These are phyloP conservation scores for Claviceps capensis DNA, from an alignment of 2,329 filamentous ascomycete species.

Conservation along the genomic window DNA sequence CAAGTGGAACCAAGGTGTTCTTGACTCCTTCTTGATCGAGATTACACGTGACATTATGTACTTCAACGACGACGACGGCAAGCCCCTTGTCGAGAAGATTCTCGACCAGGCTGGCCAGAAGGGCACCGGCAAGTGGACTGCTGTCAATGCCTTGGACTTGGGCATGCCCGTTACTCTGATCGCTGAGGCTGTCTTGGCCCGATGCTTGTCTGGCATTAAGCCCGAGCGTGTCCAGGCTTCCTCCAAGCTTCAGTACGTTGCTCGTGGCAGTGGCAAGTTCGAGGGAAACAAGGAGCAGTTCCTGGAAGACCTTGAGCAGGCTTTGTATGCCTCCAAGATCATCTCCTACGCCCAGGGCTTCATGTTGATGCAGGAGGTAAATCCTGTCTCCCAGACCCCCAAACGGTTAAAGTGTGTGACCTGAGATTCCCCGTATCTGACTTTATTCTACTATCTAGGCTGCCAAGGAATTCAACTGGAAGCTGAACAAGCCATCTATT, in stretches of 20 bases:
- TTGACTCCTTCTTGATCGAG: constrained; percentile 98
- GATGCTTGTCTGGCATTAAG: constrained; percentile 92
- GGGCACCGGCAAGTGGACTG: constrained; percentile 99
- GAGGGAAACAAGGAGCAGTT: constrained; percentile 85
- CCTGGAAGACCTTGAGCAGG: constrained; percentile 95
- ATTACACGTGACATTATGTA: constrained; percentile 98
- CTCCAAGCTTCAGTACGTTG: constrained; percentile 56
- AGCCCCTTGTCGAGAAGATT: constrained; percentile 93
- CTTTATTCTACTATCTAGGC: constrained; percentile 42
- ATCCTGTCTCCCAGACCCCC: constrained; percentile 14
- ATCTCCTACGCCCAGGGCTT: constrained; percentile 99
- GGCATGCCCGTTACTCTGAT: constrained; percentile 98
- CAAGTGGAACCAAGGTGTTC: constrained; percentile 96
- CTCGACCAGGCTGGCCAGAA: constrained; percentile 97
- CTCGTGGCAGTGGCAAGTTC: constrained; percentile 60
- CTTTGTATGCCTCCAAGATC: constrained; percentile 98
- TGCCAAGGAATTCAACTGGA: constrained; percentile 92
- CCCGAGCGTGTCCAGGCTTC: constrained; percentile 77
- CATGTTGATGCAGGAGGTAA: constrained; percentile 97
- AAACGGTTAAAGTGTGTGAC: background rate
- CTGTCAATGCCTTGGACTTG: constrained; percentile 95
- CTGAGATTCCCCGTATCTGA: background rate
- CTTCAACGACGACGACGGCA: constrained; percentile 91
- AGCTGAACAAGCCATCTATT: constrained; percentile 99
- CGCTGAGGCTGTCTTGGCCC: constrained; percentile 88